Conservation (phyloP, 495 filamentous ascomycete genomes). For the Pseudoneurospora amorphoporcata region DNA sequence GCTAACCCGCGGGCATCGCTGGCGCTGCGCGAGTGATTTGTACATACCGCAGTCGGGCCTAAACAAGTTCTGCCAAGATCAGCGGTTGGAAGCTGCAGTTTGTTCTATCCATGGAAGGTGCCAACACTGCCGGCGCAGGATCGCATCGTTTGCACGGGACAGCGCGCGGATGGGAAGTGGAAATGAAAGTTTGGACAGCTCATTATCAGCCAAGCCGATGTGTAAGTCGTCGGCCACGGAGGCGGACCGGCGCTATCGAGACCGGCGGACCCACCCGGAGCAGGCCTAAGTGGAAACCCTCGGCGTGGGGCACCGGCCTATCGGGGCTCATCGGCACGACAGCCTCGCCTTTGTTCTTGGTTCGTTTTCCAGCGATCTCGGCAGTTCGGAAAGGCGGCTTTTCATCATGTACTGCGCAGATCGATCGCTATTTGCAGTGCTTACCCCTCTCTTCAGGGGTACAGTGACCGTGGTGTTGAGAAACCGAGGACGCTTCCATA, state of each 20-base stretch:
- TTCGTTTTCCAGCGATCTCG: neutral
- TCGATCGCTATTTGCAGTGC: neutral
- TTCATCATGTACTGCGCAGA: neutral
- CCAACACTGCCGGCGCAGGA: neutral
- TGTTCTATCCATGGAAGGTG: neutral
- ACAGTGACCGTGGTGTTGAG: neutral
- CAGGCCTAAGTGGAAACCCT: neutral
- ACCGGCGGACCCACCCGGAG: neutral
- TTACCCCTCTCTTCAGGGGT: neutral
- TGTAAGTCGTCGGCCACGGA: neutral
- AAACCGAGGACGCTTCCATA: neutral
- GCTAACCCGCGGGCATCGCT: neutral
- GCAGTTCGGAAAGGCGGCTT: neutral
- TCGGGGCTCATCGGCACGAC: neutral
- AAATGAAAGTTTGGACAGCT: neutral
- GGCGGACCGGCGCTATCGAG: neutral
- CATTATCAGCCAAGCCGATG: neutral
- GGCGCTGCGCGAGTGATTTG: neutral
- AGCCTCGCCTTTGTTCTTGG: neutral
- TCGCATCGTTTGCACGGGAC: neutral
- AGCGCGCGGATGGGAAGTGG: neutral
- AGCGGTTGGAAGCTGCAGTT: neutral
- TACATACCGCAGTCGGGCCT: neutral
- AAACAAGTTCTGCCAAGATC: neutral
- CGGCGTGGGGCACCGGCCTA: neutral